A percentile compares a stretch with the other conserved stretches of the same genome.
Evolutionary conservation across 352 stramenopile genomes (phyloP).

Genomic region (Phytophthora multivora): DNA sequence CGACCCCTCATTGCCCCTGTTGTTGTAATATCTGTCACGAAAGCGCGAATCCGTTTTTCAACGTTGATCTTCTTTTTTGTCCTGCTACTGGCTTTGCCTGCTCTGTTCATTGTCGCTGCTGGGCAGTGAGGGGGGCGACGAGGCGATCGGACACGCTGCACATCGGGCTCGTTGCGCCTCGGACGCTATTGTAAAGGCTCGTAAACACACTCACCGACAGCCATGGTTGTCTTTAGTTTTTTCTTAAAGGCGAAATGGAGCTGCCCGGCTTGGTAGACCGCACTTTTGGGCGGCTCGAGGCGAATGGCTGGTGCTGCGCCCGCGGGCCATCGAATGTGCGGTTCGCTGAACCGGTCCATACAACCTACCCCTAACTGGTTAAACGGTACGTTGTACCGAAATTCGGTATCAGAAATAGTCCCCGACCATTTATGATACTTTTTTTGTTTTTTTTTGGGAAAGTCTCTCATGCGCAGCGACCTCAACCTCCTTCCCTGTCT

Average conservation of each 20-base stretch:
- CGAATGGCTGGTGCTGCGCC: conserved; percentile 69
- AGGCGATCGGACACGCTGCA: conserved; percentile 15
- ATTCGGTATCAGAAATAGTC: too few relatives aligned
- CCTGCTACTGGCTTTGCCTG: conserved; percentile 24
- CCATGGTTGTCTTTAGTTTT: conserved; percentile 88
- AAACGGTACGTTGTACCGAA: conserved; percentile 10
- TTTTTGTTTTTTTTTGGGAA: too few relatives aligned
- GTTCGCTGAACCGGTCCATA: conserved; percentile 29
- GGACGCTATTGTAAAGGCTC: not conserved
- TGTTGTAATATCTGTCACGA: not conserved
- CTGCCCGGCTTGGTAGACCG: conserved; percentile 15
- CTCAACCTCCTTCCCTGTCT: not conserved
- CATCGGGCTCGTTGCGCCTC: conserved; percentile 1
- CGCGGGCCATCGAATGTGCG: conserved; percentile 32
- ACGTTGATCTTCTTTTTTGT: conserved; percentile 11
- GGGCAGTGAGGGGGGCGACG: conserved; percentile 3
- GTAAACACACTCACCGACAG: conserved; percentile 75
- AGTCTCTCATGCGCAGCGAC: too few relatives aligned
- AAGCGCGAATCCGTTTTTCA: conserved; percentile 10
- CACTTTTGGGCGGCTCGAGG: conserved; percentile 23
- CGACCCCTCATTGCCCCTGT: not conserved
- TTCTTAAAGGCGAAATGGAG: conserved; percentile 91
- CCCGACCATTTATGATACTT: too few relatives aligned
- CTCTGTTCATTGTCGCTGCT: conserved; percentile 18
- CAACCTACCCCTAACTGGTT: conserved; percentile 23